phyloP scores from a whole-genome alignment of 2,329 filamentous ascomycete species.

The Madurella fahalii region DNA sequence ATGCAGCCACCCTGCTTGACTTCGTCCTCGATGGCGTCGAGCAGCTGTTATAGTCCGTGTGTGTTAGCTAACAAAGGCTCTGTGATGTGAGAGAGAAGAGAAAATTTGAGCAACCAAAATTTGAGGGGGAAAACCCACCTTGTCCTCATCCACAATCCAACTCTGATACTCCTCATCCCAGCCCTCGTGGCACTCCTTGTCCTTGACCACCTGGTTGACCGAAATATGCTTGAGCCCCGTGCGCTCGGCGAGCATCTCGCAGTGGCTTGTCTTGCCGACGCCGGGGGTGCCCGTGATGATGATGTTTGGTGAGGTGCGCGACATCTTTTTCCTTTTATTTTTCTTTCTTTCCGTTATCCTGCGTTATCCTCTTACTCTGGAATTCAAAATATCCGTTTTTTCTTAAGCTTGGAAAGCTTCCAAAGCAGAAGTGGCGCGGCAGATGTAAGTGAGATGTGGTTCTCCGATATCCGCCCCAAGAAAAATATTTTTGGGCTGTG shows the following conservation, averaged over 20 bases:
- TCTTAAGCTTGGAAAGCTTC: background rate
- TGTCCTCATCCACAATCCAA: constrained; percentile 96
- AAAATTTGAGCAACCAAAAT: constrained; percentile 2
- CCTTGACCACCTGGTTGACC: constrained; percentile 89
- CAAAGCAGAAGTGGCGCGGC: too few relatives aligned
- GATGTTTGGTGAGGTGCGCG: constrained; percentile 70
- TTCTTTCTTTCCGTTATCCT: constrained; percentile 7
- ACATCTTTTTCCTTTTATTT: constrained; percentile 25
- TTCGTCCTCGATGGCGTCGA: constrained; percentile 85
- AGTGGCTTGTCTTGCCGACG: constrained; percentile 92
- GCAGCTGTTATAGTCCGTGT: constrained; percentile 48
- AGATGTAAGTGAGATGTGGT: too few relatives aligned
- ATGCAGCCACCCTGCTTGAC: constrained; percentile 75
- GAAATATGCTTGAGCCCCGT: constrained; percentile 78
- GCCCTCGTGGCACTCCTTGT: constrained; percentile 79
- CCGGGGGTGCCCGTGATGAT: constrained; percentile 94
- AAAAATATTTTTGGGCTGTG: too few relatives aligned
- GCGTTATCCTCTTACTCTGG: background rate
- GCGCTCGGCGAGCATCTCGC: constrained; percentile 71
- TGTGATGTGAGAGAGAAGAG: background rate
- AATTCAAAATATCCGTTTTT: background rate
- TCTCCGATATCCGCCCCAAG: too few relatives aligned
- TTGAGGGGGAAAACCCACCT: constrained; percentile 49
- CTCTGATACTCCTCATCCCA: constrained; percentile 81
- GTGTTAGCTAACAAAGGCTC: background rate